Base-by-base conservation (phyloP, 169 alveolate species). In the Eimeria necatrix region DNA sequence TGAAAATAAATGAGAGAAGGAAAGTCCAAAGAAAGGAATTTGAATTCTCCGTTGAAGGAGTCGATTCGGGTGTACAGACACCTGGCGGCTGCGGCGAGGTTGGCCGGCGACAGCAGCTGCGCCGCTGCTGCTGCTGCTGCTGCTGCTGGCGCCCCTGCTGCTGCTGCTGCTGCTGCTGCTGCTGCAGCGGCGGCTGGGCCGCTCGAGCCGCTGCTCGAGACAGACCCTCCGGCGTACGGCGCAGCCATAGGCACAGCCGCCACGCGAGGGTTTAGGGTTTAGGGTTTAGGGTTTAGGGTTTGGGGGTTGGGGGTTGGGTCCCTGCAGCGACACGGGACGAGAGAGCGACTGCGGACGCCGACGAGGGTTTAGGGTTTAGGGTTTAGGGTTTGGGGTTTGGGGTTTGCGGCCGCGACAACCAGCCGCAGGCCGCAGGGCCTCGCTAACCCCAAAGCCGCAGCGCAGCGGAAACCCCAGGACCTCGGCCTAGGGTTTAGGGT, bases 41-140 rank as follows among this genome's bases (percentile, higher is more conserved):
- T 85, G 84, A 26, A 94, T 46, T 81, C 96, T 52, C 96, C 96
- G 5, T 94, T 85, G 74, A 94, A 94, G 10, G 96, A 86, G 74
- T 94, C 96, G 46, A 94, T 78, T 78, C 96, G 94, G 61, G 96
- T 94, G 94, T 91, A 91, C 95, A 91, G 51, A 60, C 91, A 91
- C 95, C 95, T 22, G 70, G 95, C 95, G 8, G 95, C 95, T 2
- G 95, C 95, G 2, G 95, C 95, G 18, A 91, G 52, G 22, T 91
- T 73, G 20, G 95, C 90, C 9, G 95, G 95, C 1, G 95, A 53
- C 0, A 91, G 83, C 41, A 91, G 90, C 49, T 16, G 60, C 41
- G n/a, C 64, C 1, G 74, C 80, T 7, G 83, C 61, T 22, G 59
- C 78, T 48, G 73, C 12, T 18, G 41, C 46, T 18, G 78, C 73